A percentile compares a stretch with the other conserved stretches of the same genome.
These are phyloP conservation scores for Yamadazyma sp. DNA, from an alignment of 1,139 yeast genomes.

Conservation along the genomic window DNA sequence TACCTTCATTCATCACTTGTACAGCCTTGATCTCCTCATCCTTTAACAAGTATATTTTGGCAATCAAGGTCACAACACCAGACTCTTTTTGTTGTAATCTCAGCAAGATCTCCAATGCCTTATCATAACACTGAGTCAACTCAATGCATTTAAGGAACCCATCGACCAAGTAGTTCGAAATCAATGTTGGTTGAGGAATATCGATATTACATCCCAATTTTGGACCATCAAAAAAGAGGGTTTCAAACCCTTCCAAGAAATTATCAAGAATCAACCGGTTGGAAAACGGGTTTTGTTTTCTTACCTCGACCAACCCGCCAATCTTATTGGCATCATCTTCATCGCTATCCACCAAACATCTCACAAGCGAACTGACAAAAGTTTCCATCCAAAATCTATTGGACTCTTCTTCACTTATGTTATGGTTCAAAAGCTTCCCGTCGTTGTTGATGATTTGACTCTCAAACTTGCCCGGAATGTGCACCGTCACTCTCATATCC, in stretches of 20 bases:
- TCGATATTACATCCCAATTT: conserved; percentile 67
- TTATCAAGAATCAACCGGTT: conserved; percentile 46
- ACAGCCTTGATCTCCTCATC: conserved; percentile 84
- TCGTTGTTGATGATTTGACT: conserved; percentile 46
- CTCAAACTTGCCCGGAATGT: conserved; percentile 63
- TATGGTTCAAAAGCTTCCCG: conserved; percentile 44
- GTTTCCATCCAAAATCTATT: conserved; percentile 65
- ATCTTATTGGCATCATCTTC: conserved; percentile 55
- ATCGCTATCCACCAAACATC: conserved; percentile 70
- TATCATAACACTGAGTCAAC: conserved; percentile 62
- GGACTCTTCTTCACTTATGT: conserved; percentile 33
- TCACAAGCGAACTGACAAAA: conserved; percentile 60
- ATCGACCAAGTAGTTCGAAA: conserved; percentile 75
- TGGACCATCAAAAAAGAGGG: conserved; percentile 65
- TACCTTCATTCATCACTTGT: conserved; percentile 58
- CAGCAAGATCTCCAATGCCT: conserved; percentile 55
- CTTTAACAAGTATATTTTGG: conserved; percentile 51
- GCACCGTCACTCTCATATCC: conserved; percentile 70
- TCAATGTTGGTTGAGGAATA: conserved; percentile 65
- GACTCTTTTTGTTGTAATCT: conserved; percentile 43
- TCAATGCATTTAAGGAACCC: conserved; percentile 66
- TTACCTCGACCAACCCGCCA: conserved; percentile 53
- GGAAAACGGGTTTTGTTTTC: conserved; percentile 56
- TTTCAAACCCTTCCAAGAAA: conserved; percentile 61
- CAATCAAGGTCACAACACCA: conserved; percentile 56